Conservation (phyloP, 352 stramenopile genomes). For the Pythium vanterpoolii region DNA sequence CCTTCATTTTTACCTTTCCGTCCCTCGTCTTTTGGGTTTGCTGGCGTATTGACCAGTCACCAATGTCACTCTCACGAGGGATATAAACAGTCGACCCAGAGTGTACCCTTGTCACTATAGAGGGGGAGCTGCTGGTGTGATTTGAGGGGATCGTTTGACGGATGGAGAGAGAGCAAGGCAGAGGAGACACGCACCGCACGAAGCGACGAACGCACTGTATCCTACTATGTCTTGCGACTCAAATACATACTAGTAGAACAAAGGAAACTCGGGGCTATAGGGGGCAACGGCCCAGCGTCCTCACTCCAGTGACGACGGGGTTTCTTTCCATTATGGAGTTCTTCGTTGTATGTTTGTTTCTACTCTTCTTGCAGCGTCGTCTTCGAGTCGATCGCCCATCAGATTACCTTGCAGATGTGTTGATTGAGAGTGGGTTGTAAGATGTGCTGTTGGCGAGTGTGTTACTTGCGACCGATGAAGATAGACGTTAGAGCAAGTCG, state of each 20-base stretch:
- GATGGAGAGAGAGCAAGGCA: neutral
- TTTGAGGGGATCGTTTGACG: too few species aligned
- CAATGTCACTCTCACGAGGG: neutral
- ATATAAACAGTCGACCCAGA: neutral
- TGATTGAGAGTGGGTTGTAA: neutral
- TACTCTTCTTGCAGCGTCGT: neutral
- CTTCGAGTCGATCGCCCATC: neutral
- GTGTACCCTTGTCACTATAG: slow-evolving; percentile 5
- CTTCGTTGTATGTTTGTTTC: neutral
- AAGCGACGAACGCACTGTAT: too few species aligned
- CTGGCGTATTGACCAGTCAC: neutral
- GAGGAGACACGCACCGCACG: neutral
- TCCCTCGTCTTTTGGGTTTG: neutral
- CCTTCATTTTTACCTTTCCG: slow-evolving; percentile 53
- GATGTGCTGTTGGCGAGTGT: neutral
- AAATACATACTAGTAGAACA: too few species aligned
- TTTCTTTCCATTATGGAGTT: neutral
- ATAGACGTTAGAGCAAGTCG: neutral
- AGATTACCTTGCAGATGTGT: neutral
- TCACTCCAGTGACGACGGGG: neutral
- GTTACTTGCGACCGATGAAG: neutral
- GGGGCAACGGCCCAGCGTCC: neutral
- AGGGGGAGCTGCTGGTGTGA: slow-evolving; percentile 1
- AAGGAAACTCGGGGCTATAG: neutral
- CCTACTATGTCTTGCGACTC: too few species aligned